These are phyloP conservation scores for Acacia crassicarpa DNA, from an alignment of 306 rosid species.

Conservation along the genomic window DNA sequence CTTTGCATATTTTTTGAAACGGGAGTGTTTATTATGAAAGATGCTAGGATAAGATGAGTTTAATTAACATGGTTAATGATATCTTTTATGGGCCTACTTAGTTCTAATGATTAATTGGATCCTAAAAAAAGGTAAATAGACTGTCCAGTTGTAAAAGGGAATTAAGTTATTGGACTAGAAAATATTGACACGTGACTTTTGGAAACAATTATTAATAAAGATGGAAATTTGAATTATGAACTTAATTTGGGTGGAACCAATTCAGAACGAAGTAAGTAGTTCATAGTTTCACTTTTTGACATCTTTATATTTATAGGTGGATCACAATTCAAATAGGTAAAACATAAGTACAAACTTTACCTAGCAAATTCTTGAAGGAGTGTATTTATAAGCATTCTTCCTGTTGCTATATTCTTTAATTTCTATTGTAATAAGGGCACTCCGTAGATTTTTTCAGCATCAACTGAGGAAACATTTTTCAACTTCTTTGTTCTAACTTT, in stretches of 20 bases:
- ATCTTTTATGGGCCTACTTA: not conserved
- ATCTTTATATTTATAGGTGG: not conserved
- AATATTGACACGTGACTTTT: slow-evolving; percentile 2
- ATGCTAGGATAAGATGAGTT: not conserved
- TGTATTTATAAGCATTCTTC: not conserved
- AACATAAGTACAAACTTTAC: slow-evolving; percentile 14
- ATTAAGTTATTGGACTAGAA: slow-evolving; percentile 3
- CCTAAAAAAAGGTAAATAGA: not conserved
- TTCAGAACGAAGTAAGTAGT: slow-evolving; percentile 19
- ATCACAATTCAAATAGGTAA: not conserved
- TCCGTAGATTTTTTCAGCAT: not conserved
- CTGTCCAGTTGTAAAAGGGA: slow-evolving; percentile 10
- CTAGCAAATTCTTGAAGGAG: not conserved
- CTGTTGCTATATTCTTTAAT: not conserved
- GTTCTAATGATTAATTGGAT: not conserved
- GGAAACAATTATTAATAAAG: slow-evolving; percentile 20
- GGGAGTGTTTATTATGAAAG: not conserved
- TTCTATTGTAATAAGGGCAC: not conserved
- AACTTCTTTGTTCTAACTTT: not conserved
- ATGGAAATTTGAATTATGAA: slow-evolving; percentile 11
- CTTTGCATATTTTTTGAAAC: not conserved
- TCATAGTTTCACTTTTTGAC: slow-evolving; percentile 10
- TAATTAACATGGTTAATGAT: not conserved
- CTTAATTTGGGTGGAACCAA: not conserved
- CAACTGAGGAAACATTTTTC: not conserved